phyloP scores from a whole-genome alignment of 768 basidiomycete genomes.

The Bullera alba region DNA sequence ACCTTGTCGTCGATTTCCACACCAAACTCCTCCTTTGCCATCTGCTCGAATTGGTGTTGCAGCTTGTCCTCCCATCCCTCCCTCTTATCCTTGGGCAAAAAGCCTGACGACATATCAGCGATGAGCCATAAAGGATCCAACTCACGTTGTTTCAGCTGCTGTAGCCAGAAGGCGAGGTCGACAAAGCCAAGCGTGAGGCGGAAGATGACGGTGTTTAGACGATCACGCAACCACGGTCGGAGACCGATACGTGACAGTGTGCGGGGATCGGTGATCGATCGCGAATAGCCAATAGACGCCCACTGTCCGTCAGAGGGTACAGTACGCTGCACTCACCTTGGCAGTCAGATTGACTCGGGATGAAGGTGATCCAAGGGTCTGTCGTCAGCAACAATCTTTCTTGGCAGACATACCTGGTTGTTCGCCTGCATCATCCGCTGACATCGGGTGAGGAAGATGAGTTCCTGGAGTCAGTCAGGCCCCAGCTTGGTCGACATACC shows the following conservation, averaged over 20 bases:
- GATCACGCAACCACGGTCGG: slow-evolving; percentile 41
- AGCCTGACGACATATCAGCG: slow-evolving; percentile 39
- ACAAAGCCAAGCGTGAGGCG: slow-evolving; percentile 58
- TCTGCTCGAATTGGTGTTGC: slow-evolving; percentile 54
- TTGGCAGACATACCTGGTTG: no score
- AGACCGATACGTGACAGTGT: slow-evolving; percentile 43
- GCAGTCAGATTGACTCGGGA: slow-evolving; percentile 87
- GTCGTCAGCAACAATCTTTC: no score
- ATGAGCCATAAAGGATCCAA: not conserved
- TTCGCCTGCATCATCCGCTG: slow-evolving; percentile 48
- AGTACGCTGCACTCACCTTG: slow-evolving; percentile 56
- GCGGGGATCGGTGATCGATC: slow-evolving; percentile 52
- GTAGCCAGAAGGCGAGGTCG: slow-evolving; percentile 66
- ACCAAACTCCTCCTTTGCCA: slow-evolving; percentile 74
- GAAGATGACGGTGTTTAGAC: slow-evolving; percentile 56
- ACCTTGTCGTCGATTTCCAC: slow-evolving; percentile 60
- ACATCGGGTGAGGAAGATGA: slow-evolving; percentile 45
- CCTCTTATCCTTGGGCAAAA: slow-evolving; percentile 38
- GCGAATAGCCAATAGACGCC: slow-evolving; percentile 49
- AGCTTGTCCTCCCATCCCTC: slow-evolving; percentile 73
- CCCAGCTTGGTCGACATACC: slow-evolving; percentile 54
- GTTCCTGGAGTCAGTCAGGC: slow-evolving; percentile 37
- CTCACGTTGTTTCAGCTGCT: slow-evolving; percentile 51
- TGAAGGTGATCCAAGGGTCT: slow-evolving; percentile 73
- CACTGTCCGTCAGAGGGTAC: slow-evolving; percentile 17